Conservation (phyloP, 108 stramenopile species). For the Cyclostephanos invisitatus region DNA sequence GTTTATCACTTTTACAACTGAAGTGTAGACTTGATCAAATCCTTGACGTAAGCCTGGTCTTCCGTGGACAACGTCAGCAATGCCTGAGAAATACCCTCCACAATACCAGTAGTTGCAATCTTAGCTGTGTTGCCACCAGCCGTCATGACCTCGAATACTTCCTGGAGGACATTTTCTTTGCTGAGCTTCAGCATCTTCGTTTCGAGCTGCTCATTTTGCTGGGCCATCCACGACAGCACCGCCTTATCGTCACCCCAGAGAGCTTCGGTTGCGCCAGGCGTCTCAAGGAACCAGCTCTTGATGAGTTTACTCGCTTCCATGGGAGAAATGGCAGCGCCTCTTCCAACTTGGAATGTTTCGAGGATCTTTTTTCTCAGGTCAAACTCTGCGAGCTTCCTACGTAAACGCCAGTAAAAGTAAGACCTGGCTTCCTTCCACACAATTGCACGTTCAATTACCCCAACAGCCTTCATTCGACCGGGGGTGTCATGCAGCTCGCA, state of each 20-base stretch:
- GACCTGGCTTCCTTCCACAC: constrained; percentile 89
- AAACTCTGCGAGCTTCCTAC: constrained; percentile 97
- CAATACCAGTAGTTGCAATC: constrained; percentile 80
- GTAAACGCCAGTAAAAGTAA: constrained; percentile 97
- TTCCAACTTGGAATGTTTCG: constrained; percentile 78
- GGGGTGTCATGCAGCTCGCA: constrained; percentile 99
- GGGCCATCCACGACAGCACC: constrained; percentile 84
- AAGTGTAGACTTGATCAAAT: constrained; percentile 45
- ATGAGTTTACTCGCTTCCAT: constrained; percentile 76
- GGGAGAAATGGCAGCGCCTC: constrained; percentile 68
- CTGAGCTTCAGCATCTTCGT: constrained; percentile 70
- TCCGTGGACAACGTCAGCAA: constrained; percentile 63
- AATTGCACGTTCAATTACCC: constrained; percentile 91
- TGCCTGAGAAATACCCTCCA: constrained; percentile 78
- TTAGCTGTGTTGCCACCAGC: constrained; percentile 82
- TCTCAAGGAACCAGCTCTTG: constrained; percentile 79
- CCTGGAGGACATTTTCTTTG: constrained; percentile 75
- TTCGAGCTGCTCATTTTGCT: constrained; percentile 69
- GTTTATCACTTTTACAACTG: constrained; percentile 12
- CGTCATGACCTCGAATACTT: constrained; percentile 82
- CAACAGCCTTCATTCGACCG: constrained; percentile 98
- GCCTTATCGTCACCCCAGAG: constrained; percentile 83
- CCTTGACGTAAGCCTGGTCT: constrained; percentile 64
- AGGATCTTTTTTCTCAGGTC: constrained; percentile 88
- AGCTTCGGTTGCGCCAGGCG: constrained; percentile 56